These are phyloP conservation scores for Pleurotus giganteus DNA, from an alignment of 768 basidiomycete genomes.

Conservation along the genomic window DNA sequence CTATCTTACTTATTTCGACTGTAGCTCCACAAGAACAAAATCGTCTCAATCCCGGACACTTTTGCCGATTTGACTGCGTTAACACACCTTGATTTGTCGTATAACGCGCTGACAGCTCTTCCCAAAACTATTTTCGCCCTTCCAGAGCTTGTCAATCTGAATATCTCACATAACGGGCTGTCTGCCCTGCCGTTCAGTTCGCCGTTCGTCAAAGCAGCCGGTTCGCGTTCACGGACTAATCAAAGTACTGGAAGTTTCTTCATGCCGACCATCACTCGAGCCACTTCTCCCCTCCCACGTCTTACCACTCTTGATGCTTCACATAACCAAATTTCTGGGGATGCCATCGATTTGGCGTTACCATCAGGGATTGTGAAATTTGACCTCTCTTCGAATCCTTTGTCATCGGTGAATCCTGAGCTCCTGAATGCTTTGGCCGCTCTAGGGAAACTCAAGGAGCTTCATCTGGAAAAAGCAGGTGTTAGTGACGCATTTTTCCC, in stretches of 20 bases:
- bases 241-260: constrained; percentile 56
- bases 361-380: constrained; percentile 57
- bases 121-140: constrained; percentile 67
- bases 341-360: constrained; percentile 49
- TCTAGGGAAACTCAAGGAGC: constrained; percentile 53
- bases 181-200: constrained; percentile 58
- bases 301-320: constrained; percentile 65
- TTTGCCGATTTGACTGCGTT: constrained; percentile 70
- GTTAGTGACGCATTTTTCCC: constrained; percentile 63
- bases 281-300: constrained; percentile 62
- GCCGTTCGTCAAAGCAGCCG: constrained; percentile 40
- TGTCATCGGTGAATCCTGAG: constrained; percentile 36
- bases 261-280: constrained; percentile 56
- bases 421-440: constrained; percentile 47
- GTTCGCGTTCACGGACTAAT: constrained; percentile 6
- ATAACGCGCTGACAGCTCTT: constrained; percentile 63
- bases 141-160: constrained; percentile 62
- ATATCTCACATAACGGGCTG: constrained; percentile 70
- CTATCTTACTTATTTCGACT: constrained; percentile 10
- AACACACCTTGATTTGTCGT: constrained; percentile 68
- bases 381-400: constrained; percentile 67
- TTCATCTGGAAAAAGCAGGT: constrained; percentile 53
- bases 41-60: constrained; percentile 57
- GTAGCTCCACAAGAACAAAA: constrained; percentile 75
- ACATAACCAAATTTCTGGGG: constrained; percentile 60